These are phyloP conservation scores for Lachancea waltii DNA, from an alignment of 805 yeast species.

Conservation along the genomic window DNA sequence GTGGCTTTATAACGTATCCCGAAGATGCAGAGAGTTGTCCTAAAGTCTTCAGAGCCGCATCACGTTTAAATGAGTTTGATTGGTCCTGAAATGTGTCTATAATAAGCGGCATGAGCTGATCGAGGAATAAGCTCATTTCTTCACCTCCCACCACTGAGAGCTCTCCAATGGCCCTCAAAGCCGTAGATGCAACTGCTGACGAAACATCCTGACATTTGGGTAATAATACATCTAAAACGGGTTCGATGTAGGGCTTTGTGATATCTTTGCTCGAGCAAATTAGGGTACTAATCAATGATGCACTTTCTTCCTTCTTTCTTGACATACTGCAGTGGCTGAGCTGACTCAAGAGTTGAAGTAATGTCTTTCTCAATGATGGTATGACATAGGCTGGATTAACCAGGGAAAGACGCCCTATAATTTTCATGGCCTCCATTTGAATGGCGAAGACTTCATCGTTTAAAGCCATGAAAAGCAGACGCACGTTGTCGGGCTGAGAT, in stretches of 20 bases:
- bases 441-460: conserved; percentile 87
- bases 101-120: conserved; percentile 78
- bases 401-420: conserved; percentile 76
- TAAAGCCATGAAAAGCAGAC: conserved; percentile 76
- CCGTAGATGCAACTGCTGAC: conserved; percentile 79
- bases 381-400: conserved; percentile 94
- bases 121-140: conserved; percentile 64
- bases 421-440: conserved; percentile 65
- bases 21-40: conserved; percentile 88
- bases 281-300: conserved; percentile 62
- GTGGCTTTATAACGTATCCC: conserved; percentile 92
- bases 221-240: conserved; percentile 77
- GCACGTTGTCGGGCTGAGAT: conserved; percentile 88
- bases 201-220: conserved; percentile 68
- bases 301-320: conserved; percentile 79
- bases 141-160: conserved; percentile 84
- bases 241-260: conserved; percentile 86
- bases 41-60: conserved; percentile 79
- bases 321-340: conserved; percentile 75
- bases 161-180: conserved; percentile 84
- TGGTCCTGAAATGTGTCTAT: conserved; percentile 88
- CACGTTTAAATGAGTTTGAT: conserved; percentile 78
- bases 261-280: conserved; percentile 73
- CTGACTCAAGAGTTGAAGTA: conserved; percentile 79
- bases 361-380: conserved; percentile 81